These are phyloP conservation scores for Penicillium turbatum DNA, from an alignment of 495 filamentous ascomycete species.

Conservation along the genomic window DNA sequence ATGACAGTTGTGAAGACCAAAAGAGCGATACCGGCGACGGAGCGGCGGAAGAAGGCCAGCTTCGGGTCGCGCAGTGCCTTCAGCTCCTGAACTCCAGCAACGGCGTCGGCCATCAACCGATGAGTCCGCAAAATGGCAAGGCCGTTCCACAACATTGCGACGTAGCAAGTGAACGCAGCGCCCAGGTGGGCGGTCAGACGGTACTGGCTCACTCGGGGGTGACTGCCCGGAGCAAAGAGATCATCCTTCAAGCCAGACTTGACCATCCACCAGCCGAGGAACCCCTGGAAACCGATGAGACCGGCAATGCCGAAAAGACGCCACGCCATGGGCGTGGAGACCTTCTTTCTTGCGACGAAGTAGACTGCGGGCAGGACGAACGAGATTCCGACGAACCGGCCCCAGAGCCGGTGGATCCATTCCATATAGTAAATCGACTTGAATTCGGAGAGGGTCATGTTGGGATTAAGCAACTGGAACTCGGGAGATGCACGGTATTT, in stretches of 20 bases:
- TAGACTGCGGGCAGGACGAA: slow-evolving; percentile 85
- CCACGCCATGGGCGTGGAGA: slow-evolving; percentile 69
- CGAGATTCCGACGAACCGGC: slow-evolving; percentile 83
- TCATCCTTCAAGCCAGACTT: slow-evolving; percentile 93
- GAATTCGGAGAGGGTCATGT: slow-evolving; percentile 89
- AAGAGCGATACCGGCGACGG: slow-evolving; percentile 63
- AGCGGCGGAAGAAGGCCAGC: slow-evolving; percentile 67
- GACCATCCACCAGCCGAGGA: slow-evolving; percentile 99
- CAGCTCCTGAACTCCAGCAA: slow-evolving; percentile 51
- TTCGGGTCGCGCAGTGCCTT: slow-evolving; percentile 57
- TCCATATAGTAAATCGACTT: slow-evolving; percentile 99
- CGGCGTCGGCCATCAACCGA: slow-evolving; percentile 59
- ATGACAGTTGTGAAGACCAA: slow-evolving; percentile 87
- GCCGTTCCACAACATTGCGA: slow-evolving; percentile 90
- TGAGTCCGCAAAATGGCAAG: slow-evolving; percentile 75
- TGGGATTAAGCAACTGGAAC: slow-evolving; percentile 81
- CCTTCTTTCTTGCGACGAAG: slow-evolving; percentile 77
- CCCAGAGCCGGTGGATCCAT: slow-evolving; percentile 95
- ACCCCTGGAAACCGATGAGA: slow-evolving; percentile 91
- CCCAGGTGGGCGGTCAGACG: slow-evolving; percentile 84
- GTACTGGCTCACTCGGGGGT: slow-evolving; percentile 92
- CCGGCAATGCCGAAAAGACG: slow-evolving; percentile 78
- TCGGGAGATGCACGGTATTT: slow-evolving; percentile 90
- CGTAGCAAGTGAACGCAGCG: slow-evolving; percentile 85
- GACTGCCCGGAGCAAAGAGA: slow-evolving; percentile 81